Evolutionary conservation across 352 stramenopile species (phyloP), one percentile per base, ranked within the genome.

Genomic region (Pythium chondricola): DNA sequence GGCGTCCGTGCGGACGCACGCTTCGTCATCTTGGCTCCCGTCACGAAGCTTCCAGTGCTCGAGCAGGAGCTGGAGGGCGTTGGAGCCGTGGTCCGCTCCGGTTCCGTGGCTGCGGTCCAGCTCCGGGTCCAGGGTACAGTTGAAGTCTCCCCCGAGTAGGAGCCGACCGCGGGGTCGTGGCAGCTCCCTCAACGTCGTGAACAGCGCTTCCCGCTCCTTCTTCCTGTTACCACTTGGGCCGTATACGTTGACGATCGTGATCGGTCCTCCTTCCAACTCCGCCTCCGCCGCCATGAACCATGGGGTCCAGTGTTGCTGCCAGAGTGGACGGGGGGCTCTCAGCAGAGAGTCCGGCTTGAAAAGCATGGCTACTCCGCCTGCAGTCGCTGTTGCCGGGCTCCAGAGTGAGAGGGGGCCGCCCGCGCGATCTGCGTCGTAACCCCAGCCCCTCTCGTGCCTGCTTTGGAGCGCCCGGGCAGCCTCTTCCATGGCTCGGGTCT

Each of bases 241-340:
- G 21, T 56, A 56, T 16, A 56, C 16, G 48, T 48, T 56, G 16
- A 56, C 10, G 2, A 48, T 7, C 1, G 38, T 30, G 30, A 41
- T 13, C 1, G 39, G 17, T 0, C 14, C 24, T 4, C 37, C 47
- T 13, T 20, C 17, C 21, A 48, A 22, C 2, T 56, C 48, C 16
- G 36, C 3, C 16, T 48, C 18, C 2, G 48, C n/a, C 2, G 29
- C 39, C 48, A 56, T 43, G 31, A 35, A 48, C 48, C 48, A 48
- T 18, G 37, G 48, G 1, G 38, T 31, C 48, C 48, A 56, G 1
- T 16, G 29, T 5, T 48, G 16, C 1, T 26, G 26, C 48, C 48
- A 56, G 2, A 56, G 2, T n/a, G 48, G 48, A 3, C 14, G 20
- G 1, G 48, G 48, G 21, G 43, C 36, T 6, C 6, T 22, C 4